A percentile compares a stretch with the other conserved stretches of the same genome.
Evolutionary conservation across 1,139 yeast species (phyloP).

Genomic region (Entelexis paramagnoliae): DNA sequence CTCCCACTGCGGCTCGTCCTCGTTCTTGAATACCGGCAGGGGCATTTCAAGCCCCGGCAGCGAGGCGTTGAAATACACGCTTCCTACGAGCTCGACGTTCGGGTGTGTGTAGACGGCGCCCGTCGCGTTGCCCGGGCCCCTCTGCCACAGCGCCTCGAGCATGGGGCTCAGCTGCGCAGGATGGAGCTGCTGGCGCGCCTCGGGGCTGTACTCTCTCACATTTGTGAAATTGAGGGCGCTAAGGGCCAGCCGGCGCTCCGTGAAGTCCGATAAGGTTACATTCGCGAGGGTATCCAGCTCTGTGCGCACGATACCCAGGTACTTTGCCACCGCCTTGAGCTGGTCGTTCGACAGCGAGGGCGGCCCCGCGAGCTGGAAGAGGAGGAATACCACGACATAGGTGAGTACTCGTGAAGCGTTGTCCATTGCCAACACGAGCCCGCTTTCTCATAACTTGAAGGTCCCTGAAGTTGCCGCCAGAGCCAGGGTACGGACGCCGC

Average conservation of each 20-base stretch:
- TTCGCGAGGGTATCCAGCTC: slow-evolving; percentile 1
- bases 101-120: neutral
- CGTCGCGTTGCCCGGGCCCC: neutral
- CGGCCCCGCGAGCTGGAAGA: slow-evolving; percentile 7
- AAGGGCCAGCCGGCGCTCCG: neutral
- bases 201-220: neutral
- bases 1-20: neutral
- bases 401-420: slow-evolving; percentile 1
- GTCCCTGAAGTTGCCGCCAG: neutral
- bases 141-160: neutral
- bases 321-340: slow-evolving; percentile 3
- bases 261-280: neutral
- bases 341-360: slow-evolving; percentile 5
- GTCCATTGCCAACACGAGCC: neutral
- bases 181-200: neutral
- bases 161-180: neutral
- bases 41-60: neutral
- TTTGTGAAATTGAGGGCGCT: slow-evolving; percentile 6
- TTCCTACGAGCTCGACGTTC: neutral
- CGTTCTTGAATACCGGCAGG: neutral
- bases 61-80: neutral
- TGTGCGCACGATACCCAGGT: neutral
- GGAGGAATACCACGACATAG: slow-evolving; percentile 4
- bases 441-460: neutral
- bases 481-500: neutral